Evolutionary conservation across 768 basidiomycete genomes (phyloP).

Genomic region (Auricularia sp.): DNA sequence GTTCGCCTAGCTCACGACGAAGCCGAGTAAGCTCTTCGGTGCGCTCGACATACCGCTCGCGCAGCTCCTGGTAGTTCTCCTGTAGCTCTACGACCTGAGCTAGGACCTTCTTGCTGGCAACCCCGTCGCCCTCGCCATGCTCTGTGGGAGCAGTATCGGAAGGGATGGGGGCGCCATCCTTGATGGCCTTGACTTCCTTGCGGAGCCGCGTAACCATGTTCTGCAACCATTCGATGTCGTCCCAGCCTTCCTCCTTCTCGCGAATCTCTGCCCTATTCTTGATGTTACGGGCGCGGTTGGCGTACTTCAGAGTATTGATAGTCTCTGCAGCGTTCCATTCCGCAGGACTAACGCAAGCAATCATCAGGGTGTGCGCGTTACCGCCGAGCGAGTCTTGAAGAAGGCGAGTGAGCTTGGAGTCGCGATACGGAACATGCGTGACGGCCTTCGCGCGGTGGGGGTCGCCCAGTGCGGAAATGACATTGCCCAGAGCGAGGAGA

Average conservation of each 20-base stretch:
- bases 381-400: constrained; percentile 96
- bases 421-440: constrained; percentile 93
- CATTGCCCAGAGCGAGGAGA: constrained; percentile 91
- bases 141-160: constrained; percentile 19
- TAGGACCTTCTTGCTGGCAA: constrained; percentile 64
- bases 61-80: constrained; percentile 75
- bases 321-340: constrained; percentile 96
- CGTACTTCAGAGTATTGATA: constrained; percentile 91
- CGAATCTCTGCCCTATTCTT: constrained; percentile 89
- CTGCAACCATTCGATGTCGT: constrained; percentile 95
- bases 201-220: constrained; percentile 73
- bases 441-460: constrained; percentile 77
- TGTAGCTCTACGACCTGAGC: constrained; percentile 77
- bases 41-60: constrained; percentile 77
- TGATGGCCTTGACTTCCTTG: constrained; percentile 75
- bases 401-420: constrained; percentile 93
- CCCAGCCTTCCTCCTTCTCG: constrained; percentile 97
- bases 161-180: constrained; percentile 44
- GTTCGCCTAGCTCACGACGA: constrained; percentile 68
- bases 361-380: constrained; percentile 97
- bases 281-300: constrained; percentile 94
- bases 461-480: constrained; percentile 95
- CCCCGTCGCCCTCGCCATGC: constrained; percentile 32
- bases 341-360: constrained; percentile 92
- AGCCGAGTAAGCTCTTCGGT: constrained; percentile 80